These are phyloP conservation scores for Candida endomychidarum DNA, from an alignment of 805 yeast species.

Conservation along the genomic window DNA sequence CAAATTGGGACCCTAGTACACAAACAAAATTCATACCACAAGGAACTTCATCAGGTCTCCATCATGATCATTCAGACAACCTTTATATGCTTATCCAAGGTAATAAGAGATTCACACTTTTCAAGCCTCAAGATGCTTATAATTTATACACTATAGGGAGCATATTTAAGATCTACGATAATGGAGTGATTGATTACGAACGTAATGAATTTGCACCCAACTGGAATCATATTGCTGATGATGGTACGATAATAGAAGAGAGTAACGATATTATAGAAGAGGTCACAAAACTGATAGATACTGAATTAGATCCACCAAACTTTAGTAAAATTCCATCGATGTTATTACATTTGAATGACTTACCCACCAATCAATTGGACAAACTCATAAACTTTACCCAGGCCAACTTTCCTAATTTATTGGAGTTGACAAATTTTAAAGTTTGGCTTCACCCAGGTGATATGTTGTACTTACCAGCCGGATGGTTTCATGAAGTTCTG, in stretches of 20 bases:
- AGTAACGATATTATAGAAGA: constrained; percentile 19
- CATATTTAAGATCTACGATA: constrained; percentile 49
- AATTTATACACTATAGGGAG: constrained; percentile 65
- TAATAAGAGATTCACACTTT: constrained; percentile 63
- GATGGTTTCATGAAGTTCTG: constrained; percentile 83
- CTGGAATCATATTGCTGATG: constrained; percentile 64
- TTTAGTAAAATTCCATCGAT: constrained; percentile 65
- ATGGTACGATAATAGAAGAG: constrained; percentile 58
- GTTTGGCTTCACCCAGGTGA: constrained; percentile 61
- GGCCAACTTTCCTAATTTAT: constrained; percentile 50
- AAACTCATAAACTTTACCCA: constrained; percentile 37
- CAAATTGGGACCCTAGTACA: too few relatives aligned
- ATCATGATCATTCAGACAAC: constrained; percentile 81
- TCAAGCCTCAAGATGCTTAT: constrained; percentile 60
- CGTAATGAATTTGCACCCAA: constrained; percentile 52
- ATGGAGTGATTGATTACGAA: constrained; percentile 68
- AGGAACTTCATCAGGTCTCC: constrained; percentile 70
- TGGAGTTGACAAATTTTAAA: constrained; percentile 39
- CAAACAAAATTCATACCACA: constrained; percentile 48
- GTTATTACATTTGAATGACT: constrained; percentile 55
- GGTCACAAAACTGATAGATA: constrained; percentile 21
- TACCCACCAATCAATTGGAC: neutral
- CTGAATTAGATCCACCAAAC: constrained; percentile 54
- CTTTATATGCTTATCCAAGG: constrained; percentile 64
- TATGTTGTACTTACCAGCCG: constrained; percentile 69